Conservation (phyloP, 441 rosid genomes). For the Adansonia gregorii region DNA sequence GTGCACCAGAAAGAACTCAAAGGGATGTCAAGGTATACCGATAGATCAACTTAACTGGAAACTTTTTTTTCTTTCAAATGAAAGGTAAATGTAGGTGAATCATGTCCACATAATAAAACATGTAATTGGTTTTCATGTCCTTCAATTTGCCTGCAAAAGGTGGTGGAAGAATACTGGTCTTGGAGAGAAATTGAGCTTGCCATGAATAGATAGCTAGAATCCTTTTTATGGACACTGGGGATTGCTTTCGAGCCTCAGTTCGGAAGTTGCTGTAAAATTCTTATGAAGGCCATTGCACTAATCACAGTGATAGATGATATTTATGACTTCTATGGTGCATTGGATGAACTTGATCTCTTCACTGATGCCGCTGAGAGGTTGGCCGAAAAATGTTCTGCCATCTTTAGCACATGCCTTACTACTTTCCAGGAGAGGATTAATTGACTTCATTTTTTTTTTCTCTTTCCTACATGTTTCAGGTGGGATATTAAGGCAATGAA, state of each 20-base stretch:
- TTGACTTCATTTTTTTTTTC: not conserved
- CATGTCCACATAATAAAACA: not conserved
- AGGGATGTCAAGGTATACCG: not conserved
- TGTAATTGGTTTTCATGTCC: conserved; percentile 7
- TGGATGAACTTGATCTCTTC: conserved; percentile 49
- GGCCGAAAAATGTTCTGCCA: not conserved
- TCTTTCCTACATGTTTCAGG: not conserved
- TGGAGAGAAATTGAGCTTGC: conserved; percentile 38
- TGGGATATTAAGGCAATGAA: conserved; percentile 3
- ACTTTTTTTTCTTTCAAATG: no score
- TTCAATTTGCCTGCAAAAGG: conserved; percentile 25
- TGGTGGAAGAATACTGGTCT: conserved; percentile 51
- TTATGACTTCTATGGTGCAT: conserved; percentile 33
- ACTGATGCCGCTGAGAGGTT: conserved; percentile 43
- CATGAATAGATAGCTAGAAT: conserved; percentile 45
- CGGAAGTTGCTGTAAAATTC: conserved; percentile 38
- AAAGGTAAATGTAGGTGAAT: no score
- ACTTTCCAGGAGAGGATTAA: not conserved
- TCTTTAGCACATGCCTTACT: not conserved
- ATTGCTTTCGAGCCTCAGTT: conserved; percentile 33
- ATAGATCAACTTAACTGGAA: not conserved
- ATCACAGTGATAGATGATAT: conserved; percentile 48
- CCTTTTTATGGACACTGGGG: conserved; percentile 47
- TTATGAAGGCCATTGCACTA: conserved; percentile 41
- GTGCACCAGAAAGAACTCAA: conserved; percentile 43